Percentiles rank a stretch among this genome's conserved stretches.
These are phyloP conservation scores for Raphanus hybrid DNA, from an alignment of 441 rosid species.

Conservation along the genomic window DNA sequence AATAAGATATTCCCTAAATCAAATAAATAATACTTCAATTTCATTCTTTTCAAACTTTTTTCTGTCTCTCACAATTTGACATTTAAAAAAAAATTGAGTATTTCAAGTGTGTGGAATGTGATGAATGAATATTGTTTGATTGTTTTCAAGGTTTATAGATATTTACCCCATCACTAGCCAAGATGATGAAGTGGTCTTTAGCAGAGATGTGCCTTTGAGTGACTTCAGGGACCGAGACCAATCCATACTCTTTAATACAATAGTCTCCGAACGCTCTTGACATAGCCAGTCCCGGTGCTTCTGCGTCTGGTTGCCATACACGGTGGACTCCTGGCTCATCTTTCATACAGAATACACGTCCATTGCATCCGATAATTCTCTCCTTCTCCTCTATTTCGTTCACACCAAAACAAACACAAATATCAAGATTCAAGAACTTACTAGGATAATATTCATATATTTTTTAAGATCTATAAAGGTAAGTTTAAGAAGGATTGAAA, in stretches of 20 bases:
- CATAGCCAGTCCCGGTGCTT: conserved; percentile 94
- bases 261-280: conserved; percentile 97
- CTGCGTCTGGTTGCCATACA: conserved; percentile 83
- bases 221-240: conserved; percentile 88
- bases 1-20: no score
- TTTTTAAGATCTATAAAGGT: not conserved
- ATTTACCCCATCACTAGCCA: conserved; percentile 95
- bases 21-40: no score
- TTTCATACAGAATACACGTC: conserved; percentile 71
- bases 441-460: not conserved
- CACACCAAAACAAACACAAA: conserved; percentile 15
- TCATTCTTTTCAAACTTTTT: no score
- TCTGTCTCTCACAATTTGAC: not conserved
- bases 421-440: conserved; percentile 17
- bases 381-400: conserved; percentile 79
- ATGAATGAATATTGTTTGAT: not conserved
- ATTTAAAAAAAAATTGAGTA: not conserved
- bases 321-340: conserved; percentile 96
- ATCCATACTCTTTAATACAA: conserved; percentile 80
- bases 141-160: not conserved
- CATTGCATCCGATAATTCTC: conserved; percentile 69
- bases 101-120: not conserved
- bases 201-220: conserved; percentile 72
- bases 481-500: conserved; percentile 11
- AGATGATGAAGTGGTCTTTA: conserved; percentile 80